Percentiles rank a stretch among this genome's conserved stretches.
Evolutionary conservation across 2,329 filamentous ascomycete species (phyloP).

Genomic region (Ceratocystis cacaofunesta): DNA sequence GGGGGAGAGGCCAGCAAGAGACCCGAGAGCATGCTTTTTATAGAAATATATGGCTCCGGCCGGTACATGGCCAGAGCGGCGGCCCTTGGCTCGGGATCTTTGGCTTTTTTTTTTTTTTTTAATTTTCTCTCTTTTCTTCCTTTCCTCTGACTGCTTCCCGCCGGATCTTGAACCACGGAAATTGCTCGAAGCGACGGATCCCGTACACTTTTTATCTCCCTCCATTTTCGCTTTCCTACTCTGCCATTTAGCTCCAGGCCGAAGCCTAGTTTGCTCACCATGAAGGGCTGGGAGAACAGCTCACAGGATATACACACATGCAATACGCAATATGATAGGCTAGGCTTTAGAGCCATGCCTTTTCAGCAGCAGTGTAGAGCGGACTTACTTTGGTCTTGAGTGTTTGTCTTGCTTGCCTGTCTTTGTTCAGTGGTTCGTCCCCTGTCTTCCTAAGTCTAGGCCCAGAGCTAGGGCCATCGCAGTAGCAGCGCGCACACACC

Average conservation of each 20-base stretch:
- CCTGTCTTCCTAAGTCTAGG: background rate
- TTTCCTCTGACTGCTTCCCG: background rate
- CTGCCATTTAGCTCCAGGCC: background rate
- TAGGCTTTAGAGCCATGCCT: no score
- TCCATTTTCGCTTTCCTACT: no score
- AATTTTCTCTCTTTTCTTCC: background rate
- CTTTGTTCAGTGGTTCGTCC: background rate
- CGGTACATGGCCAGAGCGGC: background rate
- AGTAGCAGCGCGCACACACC: background rate
- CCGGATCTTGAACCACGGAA: background rate
- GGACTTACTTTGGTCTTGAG: background rate
- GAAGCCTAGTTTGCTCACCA: background rate
- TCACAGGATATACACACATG: no score
- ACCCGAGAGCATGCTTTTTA: background rate
- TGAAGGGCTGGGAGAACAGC: background rate
- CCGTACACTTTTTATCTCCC: background rate
- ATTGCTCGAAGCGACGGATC: background rate
- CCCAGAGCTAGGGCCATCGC: background rate
- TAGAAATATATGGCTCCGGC: background rate
- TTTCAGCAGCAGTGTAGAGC: background rate
- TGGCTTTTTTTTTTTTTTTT: background rate
- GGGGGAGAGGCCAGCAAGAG: background rate
- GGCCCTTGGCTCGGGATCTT: background rate
- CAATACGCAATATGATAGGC: background rate
- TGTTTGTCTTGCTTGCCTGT: background rate